Conservation (phyloP, 176 grass and related monocot species). For the Typha latifolia region DNA sequence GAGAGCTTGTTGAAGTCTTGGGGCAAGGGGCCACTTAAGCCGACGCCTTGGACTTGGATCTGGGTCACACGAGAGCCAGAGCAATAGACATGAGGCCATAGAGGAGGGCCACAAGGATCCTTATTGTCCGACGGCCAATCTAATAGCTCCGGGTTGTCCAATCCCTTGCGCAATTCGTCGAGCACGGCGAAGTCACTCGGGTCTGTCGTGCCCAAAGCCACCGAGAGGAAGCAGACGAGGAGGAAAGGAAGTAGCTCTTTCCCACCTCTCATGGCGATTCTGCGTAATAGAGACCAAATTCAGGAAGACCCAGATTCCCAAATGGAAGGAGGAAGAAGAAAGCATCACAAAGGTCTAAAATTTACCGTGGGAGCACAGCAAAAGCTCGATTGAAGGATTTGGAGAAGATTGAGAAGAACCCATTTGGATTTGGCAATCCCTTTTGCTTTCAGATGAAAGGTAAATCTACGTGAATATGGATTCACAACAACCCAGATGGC, state of each 20-base stretch:
- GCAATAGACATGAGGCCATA: constrained; percentile 65
- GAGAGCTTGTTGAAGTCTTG: constrained; percentile 22
- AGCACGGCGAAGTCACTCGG: constrained; percentile 50
- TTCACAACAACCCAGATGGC: no score
- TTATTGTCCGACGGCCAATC: constrained; percentile 29
- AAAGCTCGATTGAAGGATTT: no score
- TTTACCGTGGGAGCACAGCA: no score
- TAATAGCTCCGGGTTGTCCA: constrained; percentile 44
- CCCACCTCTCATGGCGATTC: neutral
- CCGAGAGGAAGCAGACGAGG: neutral
- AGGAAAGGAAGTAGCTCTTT: neutral
- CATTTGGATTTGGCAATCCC: no score
- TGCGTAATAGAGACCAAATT: neutral
- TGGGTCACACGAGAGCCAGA: constrained; percentile 55
- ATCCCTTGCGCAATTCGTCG: constrained; percentile 22
- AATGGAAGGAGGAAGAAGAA: neutral
- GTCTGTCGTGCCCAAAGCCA: constrained; percentile 16
- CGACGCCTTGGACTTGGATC: constrained; percentile 56
- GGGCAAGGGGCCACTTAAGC: constrained; percentile 31
- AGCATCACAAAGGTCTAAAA: neutral
- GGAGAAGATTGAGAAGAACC: no score
- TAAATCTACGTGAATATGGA: no score
- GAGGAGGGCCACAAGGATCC: constrained; percentile 40
- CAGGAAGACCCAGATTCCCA: no score
- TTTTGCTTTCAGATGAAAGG: no score